Evolutionary conservation across 805 yeast genomes (phyloP).

Genomic region (Kodamaea sagamina): DNA sequence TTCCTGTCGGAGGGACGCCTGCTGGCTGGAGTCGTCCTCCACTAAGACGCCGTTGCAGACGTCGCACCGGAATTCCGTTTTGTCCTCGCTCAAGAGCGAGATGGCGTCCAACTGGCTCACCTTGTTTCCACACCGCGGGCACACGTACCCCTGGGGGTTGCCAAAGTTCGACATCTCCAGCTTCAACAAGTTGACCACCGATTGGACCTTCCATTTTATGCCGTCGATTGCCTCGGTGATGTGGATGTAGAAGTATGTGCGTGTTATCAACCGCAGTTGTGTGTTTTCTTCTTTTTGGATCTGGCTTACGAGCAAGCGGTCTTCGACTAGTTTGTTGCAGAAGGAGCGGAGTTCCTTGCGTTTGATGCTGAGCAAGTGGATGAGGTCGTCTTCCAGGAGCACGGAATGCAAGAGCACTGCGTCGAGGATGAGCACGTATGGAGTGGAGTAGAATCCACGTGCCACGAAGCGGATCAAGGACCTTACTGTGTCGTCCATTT

Average conservation of each 20-base stretch:
- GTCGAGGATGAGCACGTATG: slow-evolving; percentile 82
- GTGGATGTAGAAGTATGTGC: slow-evolving; percentile 85
- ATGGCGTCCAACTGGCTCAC: slow-evolving; percentile 88
- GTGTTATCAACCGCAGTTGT: slow-evolving; percentile 64
- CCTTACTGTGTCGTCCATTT: slow-evolving; percentile 47
- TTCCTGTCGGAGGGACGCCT: slow-evolving; percentile 78
- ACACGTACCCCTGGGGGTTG: slow-evolving; percentile 91
- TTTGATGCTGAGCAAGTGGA: slow-evolving; percentile 77
- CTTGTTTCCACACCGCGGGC: slow-evolving; percentile 81
- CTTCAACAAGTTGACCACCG: slow-evolving; percentile 74
- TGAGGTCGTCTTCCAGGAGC: slow-evolving; percentile 87
- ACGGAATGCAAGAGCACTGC: slow-evolving; percentile 88
- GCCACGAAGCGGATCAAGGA: slow-evolving; percentile 73
- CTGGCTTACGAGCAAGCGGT: slow-evolving; percentile 71
- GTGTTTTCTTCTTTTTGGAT: slow-evolving; percentile 66
- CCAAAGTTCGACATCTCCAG: slow-evolving; percentile 82
- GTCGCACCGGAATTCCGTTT: slow-evolving; percentile 79
- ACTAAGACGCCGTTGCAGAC: slow-evolving; percentile 74
- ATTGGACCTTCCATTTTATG: slow-evolving; percentile 93
- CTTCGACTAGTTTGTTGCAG: slow-evolving; percentile 81
- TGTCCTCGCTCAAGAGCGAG: slow-evolving; percentile 75
- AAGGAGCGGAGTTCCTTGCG: slow-evolving; percentile 83
- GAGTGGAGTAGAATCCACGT: slow-evolving; percentile 83
- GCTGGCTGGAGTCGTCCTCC: slow-evolving; percentile 87
- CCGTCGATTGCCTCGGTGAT: slow-evolving; percentile 93